phyloP scores from a whole-genome alignment of 306 rosid species.

The Heteromeles arbutifolia region DNA sequence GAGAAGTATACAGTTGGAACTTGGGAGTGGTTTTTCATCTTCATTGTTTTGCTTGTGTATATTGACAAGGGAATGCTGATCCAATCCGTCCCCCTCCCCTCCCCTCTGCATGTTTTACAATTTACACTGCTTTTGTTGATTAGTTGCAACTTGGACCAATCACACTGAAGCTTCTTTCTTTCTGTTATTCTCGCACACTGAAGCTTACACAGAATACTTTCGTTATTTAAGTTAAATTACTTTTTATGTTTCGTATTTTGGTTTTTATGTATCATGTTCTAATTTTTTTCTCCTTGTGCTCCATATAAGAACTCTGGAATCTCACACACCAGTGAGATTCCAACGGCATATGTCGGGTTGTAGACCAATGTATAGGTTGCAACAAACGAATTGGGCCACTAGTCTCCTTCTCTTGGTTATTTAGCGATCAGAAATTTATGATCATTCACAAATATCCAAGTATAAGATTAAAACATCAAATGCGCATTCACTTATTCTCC shows the following conservation, averaged over 20 bases:
- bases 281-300: neutral
- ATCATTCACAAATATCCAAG: too few relatives aligned
- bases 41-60: constrained; percentile 6
- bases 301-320: neutral
- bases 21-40: neutral
- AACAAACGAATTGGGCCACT: neutral
- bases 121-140: neutral
- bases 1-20: neutral
- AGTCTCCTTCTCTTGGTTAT: neutral
- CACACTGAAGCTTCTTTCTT: neutral
- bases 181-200: neutral
- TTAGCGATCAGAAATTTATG: too few relatives aligned
- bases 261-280: neutral
- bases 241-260: neutral
- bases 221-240: neutral
- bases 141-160: neutral
- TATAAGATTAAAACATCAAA: too few relatives aligned
- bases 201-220: neutral
- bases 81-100: neutral
- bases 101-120: neutral
- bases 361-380: neutral
- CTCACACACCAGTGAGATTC: neutral
- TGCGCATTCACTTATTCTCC: too few relatives aligned
- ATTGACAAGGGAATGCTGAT: constrained; percentile 7
- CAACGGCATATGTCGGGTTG: neutral